A percentile compares a stretch with the other conserved stretches of the same genome.
Conservation (phyloP, 2,329 filamentous ascomycete genomes). For the Cercospora sp. region DNA sequence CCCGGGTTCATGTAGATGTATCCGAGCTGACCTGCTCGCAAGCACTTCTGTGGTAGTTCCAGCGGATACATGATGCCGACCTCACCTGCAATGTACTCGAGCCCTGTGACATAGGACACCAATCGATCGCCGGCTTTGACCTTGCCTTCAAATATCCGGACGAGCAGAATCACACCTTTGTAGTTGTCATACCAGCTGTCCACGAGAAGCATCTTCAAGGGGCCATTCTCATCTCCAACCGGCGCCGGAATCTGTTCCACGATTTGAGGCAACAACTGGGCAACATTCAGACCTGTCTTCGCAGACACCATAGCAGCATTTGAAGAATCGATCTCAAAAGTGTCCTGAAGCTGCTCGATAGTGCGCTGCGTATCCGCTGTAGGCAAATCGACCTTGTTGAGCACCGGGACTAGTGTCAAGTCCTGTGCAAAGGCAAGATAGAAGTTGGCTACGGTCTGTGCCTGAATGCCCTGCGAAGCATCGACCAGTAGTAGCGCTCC, state of each 20-base stretch:
- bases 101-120: conserved; percentile 82
- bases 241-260: conserved; percentile 83
- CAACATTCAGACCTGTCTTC: conserved; percentile 89
- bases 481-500: conserved; percentile 91
- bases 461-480: conserved; percentile 93
- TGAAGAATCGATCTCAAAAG: conserved; percentile 82
- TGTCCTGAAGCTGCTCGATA: conserved; percentile 78
- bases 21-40: conserved; percentile 91
- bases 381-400: conserved; percentile 95
- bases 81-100: conserved; percentile 91
- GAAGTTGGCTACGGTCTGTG: conserved; percentile 98
- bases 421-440: conserved; percentile 95
- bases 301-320: conserved; percentile 80
- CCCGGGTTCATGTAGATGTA: conserved; percentile 98
- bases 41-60: conserved; percentile 73
- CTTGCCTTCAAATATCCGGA: conserved; percentile 85
- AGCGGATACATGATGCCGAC: conserved; percentile 95
- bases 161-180: conserved; percentile 86
- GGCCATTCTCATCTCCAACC: conserved; percentile 68
- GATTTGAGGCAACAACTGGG: conserved; percentile 77
- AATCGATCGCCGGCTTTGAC: conserved; percentile 81
- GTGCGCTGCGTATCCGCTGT: conserved; percentile 85
- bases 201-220: conserved; percentile 81
- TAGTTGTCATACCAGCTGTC: conserved; percentile 99
- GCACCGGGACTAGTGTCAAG: conserved; percentile 79